Evolutionary conservation across 495 filamentous ascomycete species (phyloP).

Genomic region (Xylaria longipes): DNA sequence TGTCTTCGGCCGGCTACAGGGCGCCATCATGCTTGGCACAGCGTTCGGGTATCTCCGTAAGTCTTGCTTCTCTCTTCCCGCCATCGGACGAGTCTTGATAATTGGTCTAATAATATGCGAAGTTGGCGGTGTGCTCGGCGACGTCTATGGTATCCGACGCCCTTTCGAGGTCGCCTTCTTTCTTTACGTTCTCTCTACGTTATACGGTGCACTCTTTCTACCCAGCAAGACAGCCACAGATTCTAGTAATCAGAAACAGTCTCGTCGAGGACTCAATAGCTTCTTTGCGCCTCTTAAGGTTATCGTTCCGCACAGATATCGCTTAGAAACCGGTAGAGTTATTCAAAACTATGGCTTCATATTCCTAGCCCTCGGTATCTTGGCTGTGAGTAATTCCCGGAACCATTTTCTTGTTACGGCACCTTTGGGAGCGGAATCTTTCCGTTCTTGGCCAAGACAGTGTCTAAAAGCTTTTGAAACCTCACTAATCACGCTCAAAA

Average conservation of each 20-base stretch:
- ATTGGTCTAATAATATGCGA: conserved; percentile 10
- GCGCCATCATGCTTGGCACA: conserved; percentile 62
- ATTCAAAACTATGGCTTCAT: conserved; percentile 57
- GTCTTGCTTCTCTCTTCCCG: conserved; percentile 8
- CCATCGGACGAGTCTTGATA: not conserved
- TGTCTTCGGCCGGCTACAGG: conserved; percentile 60
- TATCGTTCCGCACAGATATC: conserved; percentile 54
- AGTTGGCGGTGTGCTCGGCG: conserved; percentile 60
- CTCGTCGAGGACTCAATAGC: conserved; percentile 42
- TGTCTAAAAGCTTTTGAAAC: too few relatives aligned
- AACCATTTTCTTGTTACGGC: too few relatives aligned
- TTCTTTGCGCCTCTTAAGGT: conserved; percentile 63
- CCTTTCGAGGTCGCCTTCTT: conserved; percentile 61
- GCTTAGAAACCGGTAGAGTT: conserved; percentile 47
- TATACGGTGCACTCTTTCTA: conserved; percentile 45
- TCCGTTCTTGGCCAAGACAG: too few relatives aligned
- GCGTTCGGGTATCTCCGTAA: conserved; percentile 58
- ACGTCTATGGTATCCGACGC: conserved; percentile 54
- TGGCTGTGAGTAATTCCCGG: too few relatives aligned
- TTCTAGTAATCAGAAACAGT: conserved; percentile 33
- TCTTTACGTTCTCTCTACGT: conserved; percentile 50
- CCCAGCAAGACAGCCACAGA: conserved; percentile 29
- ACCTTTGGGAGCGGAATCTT: too few relatives aligned
- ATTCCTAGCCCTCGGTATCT: conserved; percentile 60
- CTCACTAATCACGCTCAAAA: too few relatives aligned